Base-by-base conservation (phyloP, 1,284 basidiomycete species). In the Pyrrhoderma lamaoense region DNA sequence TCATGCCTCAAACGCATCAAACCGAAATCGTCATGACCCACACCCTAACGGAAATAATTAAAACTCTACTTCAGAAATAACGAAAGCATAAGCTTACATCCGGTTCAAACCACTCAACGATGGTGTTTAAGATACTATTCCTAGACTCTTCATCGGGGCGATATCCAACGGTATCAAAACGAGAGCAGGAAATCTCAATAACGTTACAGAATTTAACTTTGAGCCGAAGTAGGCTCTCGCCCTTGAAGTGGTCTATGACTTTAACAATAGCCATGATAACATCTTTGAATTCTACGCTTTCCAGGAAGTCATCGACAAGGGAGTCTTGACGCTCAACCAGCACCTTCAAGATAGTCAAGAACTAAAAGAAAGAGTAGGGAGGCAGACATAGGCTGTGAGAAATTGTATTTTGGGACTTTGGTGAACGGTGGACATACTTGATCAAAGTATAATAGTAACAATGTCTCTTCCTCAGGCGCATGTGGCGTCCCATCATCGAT, bases 201-300 rank as follows among this genome's bases (percentile, higher is more conserved):
- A 93, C 73, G 37, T 71, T 66, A 60, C 88, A 92, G 61, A 87
- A 91, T 64, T 84, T 89, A 62, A 79, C 72, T 62, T 86, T 85
- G 59, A 89, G 72, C 4, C 88, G 78, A 48, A 77, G 72, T 0
- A 77, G 73, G 3, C 70, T 65, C 3, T 74, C 67, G 36, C 79
- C 76, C 44, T 72, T 71, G 53, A 85, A 80, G 14, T 80, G 77
- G 45, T 79, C 72, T 49, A 90, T 79, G 64, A 89, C 83, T 13
- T 70, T 70, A 0, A 82, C 82, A 36, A 93, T 69, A 0, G 79
- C 71, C 37, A 76, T 68, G 56, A 92, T 70, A 0, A 82, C 76
- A 14, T 79, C 73, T 40, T 80, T 81, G 25, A 92, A 73, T 60
- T 93, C 89, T 39, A 88, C 75, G 52, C 73, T 79, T 56, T 82